Conservation (phyloP, 306 rosid genomes). For the Hippophae rhamnoides region DNA sequence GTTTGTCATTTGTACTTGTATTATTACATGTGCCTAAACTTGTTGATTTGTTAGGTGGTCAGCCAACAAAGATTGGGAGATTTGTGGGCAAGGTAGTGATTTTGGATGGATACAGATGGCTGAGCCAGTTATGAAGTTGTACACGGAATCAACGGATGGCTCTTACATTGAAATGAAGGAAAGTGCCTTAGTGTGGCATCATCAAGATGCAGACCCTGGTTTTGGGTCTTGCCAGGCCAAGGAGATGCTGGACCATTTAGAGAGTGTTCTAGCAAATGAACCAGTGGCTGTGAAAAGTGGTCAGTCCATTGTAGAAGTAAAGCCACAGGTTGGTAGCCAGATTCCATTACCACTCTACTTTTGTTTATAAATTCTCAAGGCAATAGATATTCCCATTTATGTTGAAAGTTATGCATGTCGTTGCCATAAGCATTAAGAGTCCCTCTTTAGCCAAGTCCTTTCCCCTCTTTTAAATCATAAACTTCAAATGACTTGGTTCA, state of each 20-base stretch:
- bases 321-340: constrained; percentile 47
- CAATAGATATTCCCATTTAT: not conserved
- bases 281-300: constrained; percentile 61
- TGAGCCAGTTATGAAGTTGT: constrained; percentile 55
- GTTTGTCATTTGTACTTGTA: not conserved
- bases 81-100: constrained; percentile 41
- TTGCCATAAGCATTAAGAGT: not conserved
- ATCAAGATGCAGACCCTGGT: constrained; percentile 60
- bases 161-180: constrained; percentile 53
- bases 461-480: no score
- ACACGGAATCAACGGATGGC: constrained; percentile 66
- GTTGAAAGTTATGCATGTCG: not conserved
- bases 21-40: constrained; percentile 1
- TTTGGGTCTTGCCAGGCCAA: constrained; percentile 65
- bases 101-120: constrained; percentile 55
- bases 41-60: constrained; percentile 38
- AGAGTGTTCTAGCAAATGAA: constrained; percentile 62
- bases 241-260: constrained; percentile 60
- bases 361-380: not conserved
- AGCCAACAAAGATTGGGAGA: constrained; percentile 41
- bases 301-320: constrained; percentile 59
- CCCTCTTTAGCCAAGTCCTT: no score
- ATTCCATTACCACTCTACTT: not conserved
- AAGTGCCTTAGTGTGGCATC: constrained; percentile 69
- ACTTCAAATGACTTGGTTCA: no score